Percentiles rank a stretch among this genome's conserved stretches.
Evolutionary conservation across 225 moss, liverwort and hornwort species (phyloP).

Genomic region (Pseudoscleropodium purum): DNA sequence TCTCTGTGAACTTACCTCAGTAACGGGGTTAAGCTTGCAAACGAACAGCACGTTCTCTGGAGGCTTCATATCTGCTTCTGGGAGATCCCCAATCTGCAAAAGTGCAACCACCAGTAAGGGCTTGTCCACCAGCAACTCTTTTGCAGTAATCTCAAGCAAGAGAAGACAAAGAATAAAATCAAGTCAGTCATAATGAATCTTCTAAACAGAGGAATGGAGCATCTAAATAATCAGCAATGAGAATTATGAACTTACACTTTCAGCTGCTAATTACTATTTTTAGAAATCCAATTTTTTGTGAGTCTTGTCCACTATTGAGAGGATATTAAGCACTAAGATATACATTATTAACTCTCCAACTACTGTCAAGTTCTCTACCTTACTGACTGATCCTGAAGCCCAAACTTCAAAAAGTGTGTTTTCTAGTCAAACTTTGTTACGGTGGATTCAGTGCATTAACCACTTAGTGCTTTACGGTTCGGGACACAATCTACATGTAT

Average conservation of each 20-base stretch:
- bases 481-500: neutral
- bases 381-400: neutral
- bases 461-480: neutral
- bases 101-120: neutral
- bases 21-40: constrained; percentile 95
- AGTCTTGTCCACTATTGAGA: neutral
- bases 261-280: neutral
- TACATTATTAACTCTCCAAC: neutral
- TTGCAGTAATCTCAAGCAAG: neutral
- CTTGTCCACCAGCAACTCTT: neutral
- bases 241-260: neutral
- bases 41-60: constrained; percentile 97
- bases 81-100: constrained; percentile 89
- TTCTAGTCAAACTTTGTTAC: neutral
- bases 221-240: neutral
- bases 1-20: constrained; percentile 43
- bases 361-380: neutral
- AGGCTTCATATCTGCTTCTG: constrained; percentile 90
- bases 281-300: neutral
- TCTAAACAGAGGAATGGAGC: neutral
- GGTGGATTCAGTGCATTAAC: too few relatives aligned
- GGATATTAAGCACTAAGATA: neutral
- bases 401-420: neutral
- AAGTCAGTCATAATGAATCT: neutral
- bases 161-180: neutral